These are phyloP conservation scores for Xanthoconium stramineum DNA, from an alignment of 768 basidiomycete genomes.

Conservation along the genomic window DNA sequence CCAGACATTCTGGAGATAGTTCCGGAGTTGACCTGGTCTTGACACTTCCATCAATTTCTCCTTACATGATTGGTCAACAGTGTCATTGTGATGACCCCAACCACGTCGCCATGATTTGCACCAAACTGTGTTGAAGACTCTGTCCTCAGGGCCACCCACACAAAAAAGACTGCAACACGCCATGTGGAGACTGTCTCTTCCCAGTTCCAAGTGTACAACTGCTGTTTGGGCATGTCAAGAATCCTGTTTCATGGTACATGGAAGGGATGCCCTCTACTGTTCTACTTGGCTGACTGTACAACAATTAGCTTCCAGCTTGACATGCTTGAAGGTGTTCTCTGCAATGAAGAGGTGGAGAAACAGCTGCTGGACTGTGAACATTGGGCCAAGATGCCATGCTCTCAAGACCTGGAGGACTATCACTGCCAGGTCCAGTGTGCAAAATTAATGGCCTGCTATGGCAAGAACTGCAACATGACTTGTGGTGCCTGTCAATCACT, in stretches of 20 bases:
- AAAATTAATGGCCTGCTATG: constrained; percentile 50
- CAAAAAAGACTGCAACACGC: constrained; percentile 42
- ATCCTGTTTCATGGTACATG: constrained; percentile 49
- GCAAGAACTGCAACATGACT: constrained; percentile 42
- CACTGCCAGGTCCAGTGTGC: constrained; percentile 44
- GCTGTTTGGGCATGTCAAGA: constrained; percentile 54
- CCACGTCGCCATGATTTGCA: constrained; percentile 48
- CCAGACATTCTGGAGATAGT: no score
- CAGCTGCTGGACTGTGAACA: constrained; percentile 55
- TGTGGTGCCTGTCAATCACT: constrained; percentile 49
- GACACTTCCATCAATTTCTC: no score
- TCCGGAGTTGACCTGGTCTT: no score
- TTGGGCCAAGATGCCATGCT: constrained; percentile 43
- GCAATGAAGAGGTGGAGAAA: constrained; percentile 43
- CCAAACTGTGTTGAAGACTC: constrained; percentile 46
- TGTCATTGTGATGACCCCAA: constrained; percentile 61
- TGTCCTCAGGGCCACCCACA: constrained; percentile 62
- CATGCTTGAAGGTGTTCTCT: constrained; percentile 41
- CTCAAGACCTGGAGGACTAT: constrained; percentile 37
- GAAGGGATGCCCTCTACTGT: neutral
- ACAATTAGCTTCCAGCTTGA: constrained; percentile 44
- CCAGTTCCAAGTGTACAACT: constrained; percentile 43
- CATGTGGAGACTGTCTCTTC: constrained; percentile 55
- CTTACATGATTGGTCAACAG: constrained; percentile 25
- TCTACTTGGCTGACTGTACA: neutral